These are phyloP conservation scores for Aureobasidium uvarum DNA, from an alignment of 2,329 filamentous ascomycete genomes.

Conservation along the genomic window DNA sequence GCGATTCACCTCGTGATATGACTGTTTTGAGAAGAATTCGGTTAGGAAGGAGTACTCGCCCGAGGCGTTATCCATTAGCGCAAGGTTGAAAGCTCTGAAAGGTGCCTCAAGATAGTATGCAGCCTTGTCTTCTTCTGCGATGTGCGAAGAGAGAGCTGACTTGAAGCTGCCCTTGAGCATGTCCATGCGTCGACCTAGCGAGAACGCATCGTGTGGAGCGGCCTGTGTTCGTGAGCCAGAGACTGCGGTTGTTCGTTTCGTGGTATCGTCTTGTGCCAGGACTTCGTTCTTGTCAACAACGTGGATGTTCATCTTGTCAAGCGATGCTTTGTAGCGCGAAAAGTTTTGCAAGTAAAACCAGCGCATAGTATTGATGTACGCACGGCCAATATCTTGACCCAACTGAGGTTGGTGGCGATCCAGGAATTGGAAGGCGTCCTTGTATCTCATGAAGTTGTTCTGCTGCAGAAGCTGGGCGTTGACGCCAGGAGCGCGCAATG, in stretches of 20 bases:
- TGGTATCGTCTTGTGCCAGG: slow-evolving; percentile 65
- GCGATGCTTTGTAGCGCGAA: slow-evolving; percentile 75
- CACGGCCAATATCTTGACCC: slow-evolving; percentile 83
- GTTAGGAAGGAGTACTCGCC: slow-evolving; percentile 94
- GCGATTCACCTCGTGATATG: slow-evolving; percentile 72
- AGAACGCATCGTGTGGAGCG: slow-evolving; percentile 79
- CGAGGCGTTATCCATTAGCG: slow-evolving; percentile 87
- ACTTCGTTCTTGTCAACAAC: slow-evolving; percentile 78
- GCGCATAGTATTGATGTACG: slow-evolving; percentile 97
- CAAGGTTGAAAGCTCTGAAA: slow-evolving; percentile 93
- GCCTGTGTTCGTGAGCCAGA: slow-evolving; percentile 54
- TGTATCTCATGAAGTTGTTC: slow-evolving; percentile 83
- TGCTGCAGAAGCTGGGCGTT: slow-evolving; percentile 97
- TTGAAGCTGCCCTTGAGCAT: slow-evolving; percentile 71
- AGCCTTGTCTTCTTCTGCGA: slow-evolving; percentile 84
- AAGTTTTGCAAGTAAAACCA: slow-evolving; percentile 98
- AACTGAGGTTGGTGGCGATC: slow-evolving; percentile 77
- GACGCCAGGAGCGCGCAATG: slow-evolving; percentile 88
- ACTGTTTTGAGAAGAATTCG: slow-evolving; percentile 79
- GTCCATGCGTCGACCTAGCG: slow-evolving; percentile 81
- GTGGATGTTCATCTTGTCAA: slow-evolving; percentile 83
- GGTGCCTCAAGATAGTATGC: slow-evolving; percentile 85
- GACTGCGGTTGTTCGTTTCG: slow-evolving; percentile 49
- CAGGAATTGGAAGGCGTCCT: slow-evolving; percentile 82
- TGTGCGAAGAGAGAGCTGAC: slow-evolving; percentile 76